A percentile compares a stretch with the other conserved stretches of the same genome.
Conservation (phyloP, 768 basidiomycete species). For the Macrolepiota fuliginosa region DNA sequence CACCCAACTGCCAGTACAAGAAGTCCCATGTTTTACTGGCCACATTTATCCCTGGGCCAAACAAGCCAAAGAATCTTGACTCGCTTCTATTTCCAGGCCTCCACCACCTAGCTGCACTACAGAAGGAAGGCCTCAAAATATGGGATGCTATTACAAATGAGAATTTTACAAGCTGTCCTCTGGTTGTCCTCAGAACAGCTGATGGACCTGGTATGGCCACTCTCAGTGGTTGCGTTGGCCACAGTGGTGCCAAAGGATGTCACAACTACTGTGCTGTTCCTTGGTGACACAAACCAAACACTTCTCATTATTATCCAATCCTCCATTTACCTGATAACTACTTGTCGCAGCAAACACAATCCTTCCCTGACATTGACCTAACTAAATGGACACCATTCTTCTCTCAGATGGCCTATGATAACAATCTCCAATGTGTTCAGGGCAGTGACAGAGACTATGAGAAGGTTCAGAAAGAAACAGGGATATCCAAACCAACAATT, state of each 20-base stretch:
- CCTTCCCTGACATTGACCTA: constrained; percentile 23
- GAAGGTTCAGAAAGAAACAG: constrained; percentile 26
- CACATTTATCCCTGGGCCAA: constrained; percentile 27
- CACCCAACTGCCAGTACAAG: constrained; percentile 24
- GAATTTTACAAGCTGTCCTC: constrained; percentile 16
- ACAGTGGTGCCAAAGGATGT: constrained; percentile 19
- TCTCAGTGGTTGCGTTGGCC: constrained; percentile 32
- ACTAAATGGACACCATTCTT: background rate
- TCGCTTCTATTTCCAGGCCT: constrained; percentile 33
- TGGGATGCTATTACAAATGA: constrained; percentile 24
- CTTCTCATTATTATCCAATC: constrained; percentile 30
- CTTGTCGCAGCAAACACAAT: background rate
- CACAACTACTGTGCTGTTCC: constrained; percentile 1
- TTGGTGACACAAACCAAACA: background rate
- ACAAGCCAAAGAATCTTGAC: constrained; percentile 31
- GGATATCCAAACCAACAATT: constrained; percentile 33
- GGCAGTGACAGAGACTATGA: too few species aligned
- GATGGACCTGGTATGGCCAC: constrained; percentile 32
- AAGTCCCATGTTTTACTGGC: constrained; percentile 21
- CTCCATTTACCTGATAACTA: constrained; percentile 22
- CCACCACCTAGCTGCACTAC: constrained; percentile 29
- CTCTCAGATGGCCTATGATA: background rate
- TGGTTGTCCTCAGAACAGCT: constrained; percentile 25
- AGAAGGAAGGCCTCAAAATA: constrained; percentile 27
- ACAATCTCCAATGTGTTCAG: constrained; percentile 11